Evolutionary conservation across 768 basidiomycete genomes (phyloP).

Genomic region (Neoboletus brunneissimus): DNA sequence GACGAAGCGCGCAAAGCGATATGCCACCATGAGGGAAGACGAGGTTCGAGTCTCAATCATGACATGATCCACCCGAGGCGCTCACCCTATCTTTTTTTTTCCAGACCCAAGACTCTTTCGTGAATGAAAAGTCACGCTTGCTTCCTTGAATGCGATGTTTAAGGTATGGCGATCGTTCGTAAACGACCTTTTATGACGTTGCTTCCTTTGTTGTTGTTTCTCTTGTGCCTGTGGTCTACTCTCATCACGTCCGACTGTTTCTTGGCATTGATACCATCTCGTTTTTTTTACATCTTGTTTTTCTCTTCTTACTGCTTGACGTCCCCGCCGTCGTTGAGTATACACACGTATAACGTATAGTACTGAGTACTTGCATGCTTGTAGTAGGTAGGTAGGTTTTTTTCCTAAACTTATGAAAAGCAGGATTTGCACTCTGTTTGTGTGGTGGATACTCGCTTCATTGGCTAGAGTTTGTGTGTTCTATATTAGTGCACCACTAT

Average conservation of each 20-base stretch:
- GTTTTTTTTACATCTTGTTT: background rate
- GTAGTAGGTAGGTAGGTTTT: background rate
- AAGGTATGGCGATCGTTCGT: background rate
- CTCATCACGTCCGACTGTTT: background rate
- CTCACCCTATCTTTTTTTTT: too few relatives aligned
- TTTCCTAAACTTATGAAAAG: too few relatives aligned
- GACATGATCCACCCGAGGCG: too few relatives aligned
- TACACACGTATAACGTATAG: background rate
- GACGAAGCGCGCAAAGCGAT: too few relatives aligned
- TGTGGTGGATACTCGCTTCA: too few relatives aligned
- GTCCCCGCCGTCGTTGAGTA: background rate
- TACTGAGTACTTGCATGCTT: slow-evolving; percentile 15
- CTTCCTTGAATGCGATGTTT: slow-evolving; percentile 18
- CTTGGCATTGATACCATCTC: too few relatives aligned
- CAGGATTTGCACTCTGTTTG: too few relatives aligned
- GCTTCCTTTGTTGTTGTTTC: background rate
- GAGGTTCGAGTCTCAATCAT: too few relatives aligned
- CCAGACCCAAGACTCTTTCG: slow-evolving; percentile 2
- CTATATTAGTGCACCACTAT: too few relatives aligned
- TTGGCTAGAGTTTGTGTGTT: too few relatives aligned
- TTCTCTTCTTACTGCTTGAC: too few relatives aligned
- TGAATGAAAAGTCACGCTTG: slow-evolving; percentile 25
- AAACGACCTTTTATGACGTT: background rate
- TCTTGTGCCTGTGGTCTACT: background rate
- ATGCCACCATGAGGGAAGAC: too few relatives aligned